These are phyloP conservation scores for Acephala macrosclerotiorum DNA, from an alignment of 2,329 filamentous ascomycete genomes.

Conservation along the genomic window DNA sequence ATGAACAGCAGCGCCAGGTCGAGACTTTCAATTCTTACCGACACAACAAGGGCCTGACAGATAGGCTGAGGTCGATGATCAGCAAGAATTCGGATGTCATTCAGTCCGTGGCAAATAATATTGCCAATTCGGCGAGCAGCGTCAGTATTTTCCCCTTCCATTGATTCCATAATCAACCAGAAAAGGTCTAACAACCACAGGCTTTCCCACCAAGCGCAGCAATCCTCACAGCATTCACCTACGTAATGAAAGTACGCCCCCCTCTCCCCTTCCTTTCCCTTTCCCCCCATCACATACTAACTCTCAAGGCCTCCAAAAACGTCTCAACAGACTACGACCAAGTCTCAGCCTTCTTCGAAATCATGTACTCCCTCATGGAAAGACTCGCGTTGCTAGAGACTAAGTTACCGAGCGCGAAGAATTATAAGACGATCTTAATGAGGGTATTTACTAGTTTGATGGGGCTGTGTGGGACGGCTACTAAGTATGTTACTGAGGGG, in stretches of 20 bases:
- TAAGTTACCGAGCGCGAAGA: slow-evolving; percentile 36
- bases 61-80: slow-evolving; percentile 10
- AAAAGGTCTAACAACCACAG: not conserved
- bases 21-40: slow-evolving; percentile 71
- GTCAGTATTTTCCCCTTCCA: not conserved
- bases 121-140: slow-evolving; percentile 16
- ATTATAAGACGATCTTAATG: slow-evolving; percentile 46
- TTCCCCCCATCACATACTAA: not conserved
- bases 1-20: slow-evolving; percentile 13
- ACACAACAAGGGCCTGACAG: slow-evolving; percentile 18
- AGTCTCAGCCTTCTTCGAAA: slow-evolving; percentile 49
- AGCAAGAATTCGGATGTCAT: slow-evolving; percentile 19
- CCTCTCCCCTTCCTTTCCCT: not conserved
- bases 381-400: slow-evolving; percentile 46
- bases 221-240: slow-evolving; percentile 16
- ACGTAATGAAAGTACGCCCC: slow-evolving; percentile 14
- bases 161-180: not conserved
- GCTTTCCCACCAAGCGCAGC: slow-evolving; percentile 18
- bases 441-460: slow-evolving; percentile 48
- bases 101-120: slow-evolving; percentile 14
- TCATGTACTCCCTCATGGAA: slow-evolving; percentile 48
- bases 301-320: slow-evolving; percentile 27
- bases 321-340: slow-evolving; percentile 49
- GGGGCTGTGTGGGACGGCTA: slow-evolving; percentile 45
- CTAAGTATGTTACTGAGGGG: slow-evolving; percentile 42